Evolutionary conservation across 768 basidiomycete genomes (phyloP), one percentile per base, ranked within the genome.

Genomic region (Suillus tomentosus): DNA sequence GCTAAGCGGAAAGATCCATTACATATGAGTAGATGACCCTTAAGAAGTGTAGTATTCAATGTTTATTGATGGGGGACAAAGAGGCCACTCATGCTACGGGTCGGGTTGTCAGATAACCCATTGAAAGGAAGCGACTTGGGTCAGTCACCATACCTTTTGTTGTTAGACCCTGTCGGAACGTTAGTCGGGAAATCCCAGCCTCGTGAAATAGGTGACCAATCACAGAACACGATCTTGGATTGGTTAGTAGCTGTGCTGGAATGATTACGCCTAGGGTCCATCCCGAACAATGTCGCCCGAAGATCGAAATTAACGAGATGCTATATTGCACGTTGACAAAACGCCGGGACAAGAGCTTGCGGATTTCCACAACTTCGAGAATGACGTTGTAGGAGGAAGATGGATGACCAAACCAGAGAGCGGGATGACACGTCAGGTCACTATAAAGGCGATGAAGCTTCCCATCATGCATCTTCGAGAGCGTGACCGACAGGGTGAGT

Each of bases 1-100:
- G 75, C 48, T 70, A 76, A 74, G 72, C 68, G 76, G 76, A 77
- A 71, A 77, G 72, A 74, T 71, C 71, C 34, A 48, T 62, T 55
- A 62, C 37, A 37, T 55, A 55, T 15, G 58, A 67, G 75, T 61
- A 71, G 73, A 74, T 76, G 37, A 61, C 37, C 65, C 64, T 57
- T 64, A n/a, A 19, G 43, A n/a, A 19, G 43, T n/a, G 55, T 36
- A 51, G 55, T 36, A 51, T 43, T 60, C 3, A 57, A 50, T 40
- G 37, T 62, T 22, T 31, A 11, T 47, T 50, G 56, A 63, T 60
- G 63, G 34, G 53, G 22, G 43, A 61, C 60, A 64, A 66, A 31
- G 27, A 31, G 27, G 31, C 31, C 5, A 31, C 31, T 31, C 31
- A 31, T 31, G 6, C 31, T 31, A 31, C 31, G 31, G 31, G 31